phyloP scores from a whole-genome alignment of 164 flowering plant species.

The Litsea cubeba region DNA sequence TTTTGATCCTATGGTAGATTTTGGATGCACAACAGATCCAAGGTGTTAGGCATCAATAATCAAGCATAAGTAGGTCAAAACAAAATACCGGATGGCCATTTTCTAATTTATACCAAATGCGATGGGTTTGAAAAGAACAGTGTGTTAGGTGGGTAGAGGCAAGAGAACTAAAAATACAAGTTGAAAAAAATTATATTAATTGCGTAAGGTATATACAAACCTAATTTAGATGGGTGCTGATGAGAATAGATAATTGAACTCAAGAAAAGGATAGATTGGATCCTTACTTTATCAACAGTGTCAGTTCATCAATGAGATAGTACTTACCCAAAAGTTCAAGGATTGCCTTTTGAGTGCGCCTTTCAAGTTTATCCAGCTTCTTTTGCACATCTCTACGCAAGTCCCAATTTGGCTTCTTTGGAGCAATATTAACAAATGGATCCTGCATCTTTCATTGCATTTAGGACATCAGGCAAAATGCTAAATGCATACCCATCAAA shows the following conservation, averaged over 20 bases:
- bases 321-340: slow-evolving; percentile 62
- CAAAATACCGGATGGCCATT: neutral
- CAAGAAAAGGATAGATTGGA: neutral
- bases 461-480: neutral
- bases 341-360: slow-evolving; percentile 82
- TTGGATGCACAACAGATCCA: too few species aligned
- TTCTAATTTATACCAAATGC: neutral
- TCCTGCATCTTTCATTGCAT: slow-evolving; percentile 44
- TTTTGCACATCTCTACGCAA: slow-evolving; percentile 87
- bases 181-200: too few species aligned
- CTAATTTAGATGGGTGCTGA: neutral
- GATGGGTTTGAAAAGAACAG: neutral
- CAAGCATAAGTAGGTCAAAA: too few species aligned
- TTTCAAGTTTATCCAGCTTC: slow-evolving; percentile 90
- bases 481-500: neutral
- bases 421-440: slow-evolving; percentile 91
- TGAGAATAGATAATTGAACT: neutral
- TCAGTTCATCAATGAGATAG: neutral
- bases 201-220: neutral
- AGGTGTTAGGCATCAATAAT: too few species aligned
- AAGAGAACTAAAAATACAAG: neutral
- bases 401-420: slow-evolving; percentile 99
- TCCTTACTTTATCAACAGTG: neutral
- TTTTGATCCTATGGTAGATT: too few species aligned
- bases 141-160: neutral